phyloP scores from a whole-genome alignment of 1,139 yeast species.

The Kodamaea anthophila region DNA sequence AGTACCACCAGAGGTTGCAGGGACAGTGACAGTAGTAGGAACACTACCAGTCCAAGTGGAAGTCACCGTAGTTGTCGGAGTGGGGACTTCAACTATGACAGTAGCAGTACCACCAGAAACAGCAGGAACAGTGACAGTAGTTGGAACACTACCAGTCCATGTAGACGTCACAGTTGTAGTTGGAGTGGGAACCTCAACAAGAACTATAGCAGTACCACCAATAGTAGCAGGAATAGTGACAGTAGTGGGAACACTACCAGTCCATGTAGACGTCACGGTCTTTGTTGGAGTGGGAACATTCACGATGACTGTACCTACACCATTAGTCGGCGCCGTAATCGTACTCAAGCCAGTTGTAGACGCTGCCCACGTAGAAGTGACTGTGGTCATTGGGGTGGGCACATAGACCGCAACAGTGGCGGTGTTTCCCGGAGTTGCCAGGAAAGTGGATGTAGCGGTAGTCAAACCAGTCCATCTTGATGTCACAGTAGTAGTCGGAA shows the following conservation, averaged over 20 bases:
- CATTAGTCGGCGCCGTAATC: constrained; percentile 4
- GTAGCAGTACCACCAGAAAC: constrained; percentile 10
- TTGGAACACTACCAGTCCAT: constrained; percentile 5
- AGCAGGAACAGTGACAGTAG: neutral
- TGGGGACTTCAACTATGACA: constrained; percentile 8
- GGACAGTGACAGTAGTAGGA: constrained; percentile 12
- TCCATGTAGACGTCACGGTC: constrained; percentile 8
- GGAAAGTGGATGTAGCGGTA: constrained; percentile 5
- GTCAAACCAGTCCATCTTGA: constrained; percentile 5
- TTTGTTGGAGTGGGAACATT: constrained; percentile 13
- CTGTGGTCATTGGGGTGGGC: constrained; percentile 8
- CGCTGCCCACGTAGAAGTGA: constrained; percentile 9
- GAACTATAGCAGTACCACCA: constrained; percentile 5
- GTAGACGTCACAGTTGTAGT: constrained; percentile 9
- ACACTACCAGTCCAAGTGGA: constrained; percentile 4
- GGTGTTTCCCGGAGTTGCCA: constrained; percentile 8
- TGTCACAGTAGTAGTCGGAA: constrained; percentile 8
- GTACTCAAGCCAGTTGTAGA: constrained; percentile 6
- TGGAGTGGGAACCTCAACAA: constrained; percentile 12
- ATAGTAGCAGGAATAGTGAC: constrained; percentile 3
- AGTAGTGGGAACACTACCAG: constrained; percentile 1
- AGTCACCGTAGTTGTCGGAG: constrained; percentile 5
- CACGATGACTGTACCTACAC: constrained; percentile 12
- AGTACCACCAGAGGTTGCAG: constrained; percentile 8
- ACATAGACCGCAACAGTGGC: constrained; percentile 9